A percentile compares a stretch with the other conserved stretches of the same genome.
Evolutionary conservation across 1,284 basidiomycete species (phyloP).

Genomic region (Boletus semigastroideus): DNA sequence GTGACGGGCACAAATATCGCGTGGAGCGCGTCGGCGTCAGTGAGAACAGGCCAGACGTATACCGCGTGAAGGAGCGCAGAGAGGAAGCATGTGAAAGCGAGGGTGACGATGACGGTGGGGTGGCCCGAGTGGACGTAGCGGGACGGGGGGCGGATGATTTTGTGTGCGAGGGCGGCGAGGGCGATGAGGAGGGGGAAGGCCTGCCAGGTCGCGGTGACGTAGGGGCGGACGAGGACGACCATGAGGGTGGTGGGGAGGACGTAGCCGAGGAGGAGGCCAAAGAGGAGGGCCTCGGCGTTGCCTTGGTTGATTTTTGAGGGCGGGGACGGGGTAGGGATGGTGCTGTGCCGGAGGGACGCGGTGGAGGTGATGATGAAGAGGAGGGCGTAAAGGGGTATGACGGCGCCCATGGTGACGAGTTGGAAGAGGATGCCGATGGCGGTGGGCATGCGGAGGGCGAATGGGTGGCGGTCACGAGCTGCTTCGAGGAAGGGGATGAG

Average conservation of each 20-base stretch:
- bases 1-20: slow-evolving; percentile 35
- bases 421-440: slow-evolving; percentile 29
- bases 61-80: slow-evolving; percentile 40
- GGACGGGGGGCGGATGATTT: slow-evolving; percentile 26
- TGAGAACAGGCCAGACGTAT: slow-evolving; percentile 35
- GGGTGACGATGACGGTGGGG: slow-evolving; percentile 34
- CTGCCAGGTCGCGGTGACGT: slow-evolving; percentile 46
- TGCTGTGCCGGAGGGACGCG: slow-evolving; percentile 8
- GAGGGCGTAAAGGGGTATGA: slow-evolving; percentile 44
- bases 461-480: slow-evolving; percentile 15
- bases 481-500: slow-evolving; percentile 26
- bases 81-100: slow-evolving; percentile 31
- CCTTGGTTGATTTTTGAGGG: slow-evolving; percentile 28
- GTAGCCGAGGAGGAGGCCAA: slow-evolving; percentile 39
- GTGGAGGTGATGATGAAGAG: slow-evolving; percentile 39
- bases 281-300: slow-evolving; percentile 44
- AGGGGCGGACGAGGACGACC: slow-evolving; percentile 33
- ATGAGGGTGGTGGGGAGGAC: slow-evolving; percentile 39
- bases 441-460: slow-evolving; percentile 16
- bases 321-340: neutral
- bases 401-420: slow-evolving; percentile 36
- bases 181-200: slow-evolving; percentile 40
- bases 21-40: slow-evolving; percentile 22
- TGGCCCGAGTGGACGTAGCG: slow-evolving; percentile 37
- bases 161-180: slow-evolving; percentile 23